Conservation (phyloP, 495 filamentous ascomycete genomes). For the Penicillium turbatum region DNA sequence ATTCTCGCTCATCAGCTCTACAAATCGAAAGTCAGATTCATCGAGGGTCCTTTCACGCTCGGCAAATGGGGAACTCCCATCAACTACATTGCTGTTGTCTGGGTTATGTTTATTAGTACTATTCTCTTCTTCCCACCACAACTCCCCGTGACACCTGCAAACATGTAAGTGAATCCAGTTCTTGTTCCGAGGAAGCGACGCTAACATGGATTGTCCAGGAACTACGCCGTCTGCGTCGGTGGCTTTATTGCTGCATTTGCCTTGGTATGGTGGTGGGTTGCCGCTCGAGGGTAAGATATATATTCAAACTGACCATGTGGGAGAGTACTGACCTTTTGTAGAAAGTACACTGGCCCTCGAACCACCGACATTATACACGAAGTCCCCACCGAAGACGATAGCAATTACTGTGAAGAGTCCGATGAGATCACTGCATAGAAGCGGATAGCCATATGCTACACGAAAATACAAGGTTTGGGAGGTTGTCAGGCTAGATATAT, state of each 20-base stretch:
- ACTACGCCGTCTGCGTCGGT: conserved; percentile 66
- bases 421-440: conserved; percentile 16
- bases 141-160: conserved; percentile 56
- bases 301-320: too few species aligned
- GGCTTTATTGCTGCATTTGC: conserved; percentile 58
- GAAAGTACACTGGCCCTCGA: conserved; percentile 53
- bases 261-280: conserved; percentile 62
- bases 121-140: conserved; percentile 63
- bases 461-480: not conserved
- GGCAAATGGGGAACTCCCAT: conserved; percentile 56
- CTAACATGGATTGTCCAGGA: conserved; percentile 38
- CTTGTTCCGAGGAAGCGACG: not conserved
- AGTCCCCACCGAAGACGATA: conserved; percentile 34
- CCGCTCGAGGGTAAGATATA: conserved; percentile 50
- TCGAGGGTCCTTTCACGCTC: conserved; percentile 61
- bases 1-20: conserved; percentile 62
- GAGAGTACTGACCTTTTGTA: conserved; percentile 9
- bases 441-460: too few species aligned
- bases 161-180: conserved; percentile 46
- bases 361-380: conserved; percentile 46
- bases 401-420: conserved; percentile 18
- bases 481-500: not conserved
- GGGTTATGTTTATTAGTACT: conserved; percentile 65
- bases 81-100: conserved; percentile 57
- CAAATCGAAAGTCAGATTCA: conserved; percentile 53